Evolutionary conservation across 176 grass and related monocot species (phyloP), one percentile per base, ranked within the genome.

Genomic region (Musa beccarii): DNA sequence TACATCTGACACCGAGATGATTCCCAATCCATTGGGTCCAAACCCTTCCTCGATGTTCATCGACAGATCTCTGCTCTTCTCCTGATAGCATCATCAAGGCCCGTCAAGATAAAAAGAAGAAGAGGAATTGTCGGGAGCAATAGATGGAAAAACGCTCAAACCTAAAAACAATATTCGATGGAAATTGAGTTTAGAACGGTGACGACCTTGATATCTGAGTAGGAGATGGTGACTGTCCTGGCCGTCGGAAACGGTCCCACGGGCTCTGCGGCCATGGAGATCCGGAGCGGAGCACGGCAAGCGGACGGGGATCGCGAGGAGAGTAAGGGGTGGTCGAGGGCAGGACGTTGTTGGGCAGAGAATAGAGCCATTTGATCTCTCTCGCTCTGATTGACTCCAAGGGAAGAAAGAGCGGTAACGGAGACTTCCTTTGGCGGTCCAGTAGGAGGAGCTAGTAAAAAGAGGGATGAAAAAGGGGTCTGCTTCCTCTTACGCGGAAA

Each of bases 31-130:
- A 53, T 78, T 59, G 59, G 94, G 90, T 2, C 94, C 88, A 26
- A 98, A 82, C 50, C 94, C 94, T 89, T 98, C 90, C 79, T 98
- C 90, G 49, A 98, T 98, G 78, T 82, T 85, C 34, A 10, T 63
- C 59, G 86, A 55, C 64, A 98, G 81, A 82, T 98, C 88, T 80
- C 54, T 91, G 2, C 67, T 67, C 85, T 76, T 87, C 77, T 93
- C 90, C 94, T 97, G 86, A 77, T 49, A 7, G 63, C 73, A 51
- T 78, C 75, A 10, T 10, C 17, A 51, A 51, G n/a, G 54, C 76
- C 53, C 59, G 24, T 51, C 61, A 5, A 11, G 77, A 43, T 43
- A 87, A 49, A 21, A 69, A 11, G 0, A 54, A 55, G 24, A 2
- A 59, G 0, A 80, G 28, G 69, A 59, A 16, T 28, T 11, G 66